Base-by-base conservation (phyloP, 1,284 basidiomycete genomes). In the Macrocystidia cucumis region DNA sequence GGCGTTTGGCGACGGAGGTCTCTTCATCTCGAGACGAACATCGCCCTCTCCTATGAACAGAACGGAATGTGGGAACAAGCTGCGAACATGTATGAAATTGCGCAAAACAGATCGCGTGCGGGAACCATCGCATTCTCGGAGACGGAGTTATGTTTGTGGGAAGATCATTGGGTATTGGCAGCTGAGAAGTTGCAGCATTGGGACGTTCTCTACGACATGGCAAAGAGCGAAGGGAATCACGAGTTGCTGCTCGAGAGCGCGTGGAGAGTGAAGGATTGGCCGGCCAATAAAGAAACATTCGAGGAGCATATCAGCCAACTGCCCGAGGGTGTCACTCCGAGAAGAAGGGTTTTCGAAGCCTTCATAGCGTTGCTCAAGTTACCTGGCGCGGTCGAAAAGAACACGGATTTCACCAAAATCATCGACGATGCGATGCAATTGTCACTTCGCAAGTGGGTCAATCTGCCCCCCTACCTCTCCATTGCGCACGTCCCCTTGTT, bases 91-190 rank as follows among this genome's bases (percentile, higher is more conserved):
- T 98, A 99, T 61, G 96, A 99, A 60, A 67, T 69, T 17, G 96
- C 95, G 1, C 93, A 97, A 60, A 81, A 71, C 48, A 91, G 85
- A 56, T 87, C 91, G 4, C 77, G 92, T 29, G 70, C 78, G 8
- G 90, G 91, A 3, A 64, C 76, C 9, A 78, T 98, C 31, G 83
- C 92, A 1, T 98, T 96, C 64, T 87, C 88, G 22, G 96, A 99
- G 59, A 75, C 86, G 4, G 96, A 99, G 59, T 98, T 96, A 57
- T 91, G 89, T 50, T 67, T 99, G 12, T 99, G 96, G 96, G 96
- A 98, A 57, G 97, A 99, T 55, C 96, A 99, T 59, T 99, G 97
- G 96, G 89, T 98, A 42, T 66, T 96, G 11, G 80, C 93, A 3
- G 87, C 92, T 0, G 90, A 96, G 60, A 98, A 98, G 62, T 67